Evolutionary conservation across 163 green algal species (phyloP), one percentile per base, ranked within the genome.

Genomic region (Botryococcus braunii): DNA sequence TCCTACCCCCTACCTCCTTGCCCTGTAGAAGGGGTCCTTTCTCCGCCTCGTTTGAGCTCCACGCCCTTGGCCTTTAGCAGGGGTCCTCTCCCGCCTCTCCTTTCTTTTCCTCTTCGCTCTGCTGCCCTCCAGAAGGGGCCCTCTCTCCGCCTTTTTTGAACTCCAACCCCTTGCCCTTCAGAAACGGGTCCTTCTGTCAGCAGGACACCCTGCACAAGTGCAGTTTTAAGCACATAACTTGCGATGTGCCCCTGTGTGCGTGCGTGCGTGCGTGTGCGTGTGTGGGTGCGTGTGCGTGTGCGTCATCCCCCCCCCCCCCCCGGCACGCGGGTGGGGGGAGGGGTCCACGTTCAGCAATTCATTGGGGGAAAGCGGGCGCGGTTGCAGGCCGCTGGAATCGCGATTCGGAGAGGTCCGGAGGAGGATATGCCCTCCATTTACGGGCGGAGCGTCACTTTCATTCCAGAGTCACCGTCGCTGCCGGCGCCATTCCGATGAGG

Each of bases 361-460:
- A 55, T 62, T 25, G 25, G 17, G 31, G 52, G 9, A 8, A 17
- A 25, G 25, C 34, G 52, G 9, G 25, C 5, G 57, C 32, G 11
- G 50, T 17, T 34, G 62, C 60, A 65, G 68, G 65, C 46, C 29
- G 7, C 35, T n/a, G 32, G 47, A 46, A 38, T 52, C 49, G 55
- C 29, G 5, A 57, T 65, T 36, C 55, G 25, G 13, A 38, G 60
- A 29, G 65, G 27, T 32, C 32, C 59, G 43, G 47, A 46, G 31
- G 63, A 76, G 58, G 83, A 84, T 27, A 75, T 82, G 36, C 66
- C 74, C 0, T 80, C 74, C 8, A 66, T 88, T 37, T 95, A 94
- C 63, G 81, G 81, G 34, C 83, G 89, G 39, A 91, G 81, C 1
- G 76, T 96, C 62, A 87, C 88, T 1, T 95, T 88, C 50, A 71